Base-by-base conservation (phyloP, 805 yeast species). In the Brettanomyces naardenensis region DNA sequence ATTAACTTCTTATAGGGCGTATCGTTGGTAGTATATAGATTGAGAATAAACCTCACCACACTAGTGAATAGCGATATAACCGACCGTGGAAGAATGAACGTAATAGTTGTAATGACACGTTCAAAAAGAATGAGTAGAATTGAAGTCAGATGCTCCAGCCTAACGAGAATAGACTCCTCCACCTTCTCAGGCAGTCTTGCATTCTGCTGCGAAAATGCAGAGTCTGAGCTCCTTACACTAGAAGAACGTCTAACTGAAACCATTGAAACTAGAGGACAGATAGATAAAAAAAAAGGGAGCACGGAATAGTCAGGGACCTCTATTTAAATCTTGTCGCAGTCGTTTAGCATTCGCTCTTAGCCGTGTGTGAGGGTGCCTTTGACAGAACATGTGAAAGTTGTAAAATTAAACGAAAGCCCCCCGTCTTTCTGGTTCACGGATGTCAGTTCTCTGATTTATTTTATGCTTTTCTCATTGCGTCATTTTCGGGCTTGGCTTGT, bases 91-190 rank as follows among this genome's bases (percentile, higher is more conserved):
- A 56, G 40, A 4, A 54, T 37, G 17, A 45, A 39, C 3, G 59
- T 53, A 18, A 56, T 47, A 18, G 39, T 40, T 1, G 58, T 36
- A 5, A 56, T 43, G 2, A 56, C 21, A 18, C 53, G 57, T 36
- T 56, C 61, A 3, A 50, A 34, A 7, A 56, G 34, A 22, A 56
- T 56, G 1, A 56, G 27, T 2, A 42, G 30, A 7, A 56, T 49
- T 3, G 61, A 56, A 5, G 45, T 34, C 5, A 37, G 28, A 32
- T 33, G 19, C 19, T 21, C 25, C 13, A 33, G 6, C 14, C 28
- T 6, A 7, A 9, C 17, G 10, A 23, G 11, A 13, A 33, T 22
- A 9, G 19, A 22, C 19, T 33, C 13, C 13, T 29, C 23, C 9
- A 14, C 13, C 5, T 21, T 20, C n/a, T 33, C 20, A 19, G 23